These are phyloP conservation scores for Wallacemonas rigidus DNA, from an alignment of 208 protist genomes.

Conservation along the genomic window DNA sequence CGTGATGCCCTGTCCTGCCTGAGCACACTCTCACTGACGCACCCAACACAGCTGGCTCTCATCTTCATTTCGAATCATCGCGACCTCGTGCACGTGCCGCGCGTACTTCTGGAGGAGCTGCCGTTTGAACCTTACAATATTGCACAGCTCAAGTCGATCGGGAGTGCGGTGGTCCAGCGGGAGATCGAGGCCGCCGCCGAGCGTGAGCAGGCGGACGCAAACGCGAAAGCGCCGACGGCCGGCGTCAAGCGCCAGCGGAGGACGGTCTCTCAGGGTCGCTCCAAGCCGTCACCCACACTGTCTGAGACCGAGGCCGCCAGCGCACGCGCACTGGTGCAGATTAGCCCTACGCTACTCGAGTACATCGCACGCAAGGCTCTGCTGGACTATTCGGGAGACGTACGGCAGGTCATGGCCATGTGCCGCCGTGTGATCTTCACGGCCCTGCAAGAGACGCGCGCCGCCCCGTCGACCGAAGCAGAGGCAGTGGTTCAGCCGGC, in stretches of 20 bases:
- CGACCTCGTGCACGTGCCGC: conserved; percentile 74
- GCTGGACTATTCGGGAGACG: conserved; percentile 69
- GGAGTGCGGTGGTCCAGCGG: conserved; percentile 22
- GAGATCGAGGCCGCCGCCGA: conserved; percentile 25
- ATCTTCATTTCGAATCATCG: conserved; percentile 84
- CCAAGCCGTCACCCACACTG: background rate
- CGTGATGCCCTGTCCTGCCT: conserved; percentile 48
- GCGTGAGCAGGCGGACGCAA: background rate
- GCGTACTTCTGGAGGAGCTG: conserved; percentile 60
- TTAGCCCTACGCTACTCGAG: conserved; percentile 58
- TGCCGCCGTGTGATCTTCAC: conserved; percentile 59
- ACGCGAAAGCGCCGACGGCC: background rate
- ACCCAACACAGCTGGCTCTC: conserved; percentile 55
- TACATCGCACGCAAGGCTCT: conserved; percentile 68
- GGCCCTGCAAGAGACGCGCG: conserved; percentile 34
- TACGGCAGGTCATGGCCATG: conserved; percentile 72
- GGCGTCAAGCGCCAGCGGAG: background rate
- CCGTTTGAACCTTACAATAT: conserved; percentile 69
- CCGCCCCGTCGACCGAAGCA: background rate
- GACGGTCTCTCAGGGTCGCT: background rate
- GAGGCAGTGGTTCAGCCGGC: background rate
- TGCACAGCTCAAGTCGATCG: conserved; percentile 51
- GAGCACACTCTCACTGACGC: conserved; percentile 41
- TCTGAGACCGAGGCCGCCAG: background rate
- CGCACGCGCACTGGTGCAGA: conserved; percentile 21